Base-by-base conservation (phyloP, 2,329 filamentous ascomycete species). In the Botryotinia narcissicola region DNA sequence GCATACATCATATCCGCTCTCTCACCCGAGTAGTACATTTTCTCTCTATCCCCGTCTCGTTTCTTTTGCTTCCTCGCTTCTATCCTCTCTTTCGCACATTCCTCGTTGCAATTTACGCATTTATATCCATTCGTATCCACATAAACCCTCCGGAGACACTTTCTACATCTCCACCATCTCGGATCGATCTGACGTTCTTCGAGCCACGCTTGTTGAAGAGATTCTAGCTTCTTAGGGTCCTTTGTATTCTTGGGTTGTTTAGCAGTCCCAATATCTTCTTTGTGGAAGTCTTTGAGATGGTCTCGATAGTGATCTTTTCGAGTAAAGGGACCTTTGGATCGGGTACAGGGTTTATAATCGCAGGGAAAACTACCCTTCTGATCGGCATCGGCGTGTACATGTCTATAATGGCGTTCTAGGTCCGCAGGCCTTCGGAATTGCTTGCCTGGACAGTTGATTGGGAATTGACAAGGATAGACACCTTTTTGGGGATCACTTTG, bases 241-340 rank as follows among this genome's bases (percentile, higher is more conserved):
- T 74, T 71, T 8, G 73, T 44, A 40, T 69, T 73, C 35, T 76
- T 75, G 32, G 75, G 72, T 25, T 73, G 64, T 48, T 77, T 80
- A 14, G 73, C 75, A 1, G 35, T 69, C 0, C 78, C 78, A 22
- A 81, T 71, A 71, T 85, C 82, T 60, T 83, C 80, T 54, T 84
- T 83, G 75, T 87, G 86, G 73, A 82, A 86, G 68, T 85, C 84
- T 40, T 85, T 79, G 59, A 85, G 78, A 74, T 87, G 86, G 73
- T 87, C 85, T 32, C 82, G 80, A 63, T 84, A 81, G 76, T 87
- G 86, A 74, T 87, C 86, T 69, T 83, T 82, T 14, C 85, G 79
- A 1, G 81, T 83, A 74, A 87, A 87, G 0, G 84, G 82, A 25
- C 79, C 76, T 0, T 74, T 70, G 0, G 77, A 76, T 2, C 82